phyloP scores from a whole-genome alignment of 2,329 filamentous ascomycete genomes.

The Xenoacremonium recifei region DNA sequence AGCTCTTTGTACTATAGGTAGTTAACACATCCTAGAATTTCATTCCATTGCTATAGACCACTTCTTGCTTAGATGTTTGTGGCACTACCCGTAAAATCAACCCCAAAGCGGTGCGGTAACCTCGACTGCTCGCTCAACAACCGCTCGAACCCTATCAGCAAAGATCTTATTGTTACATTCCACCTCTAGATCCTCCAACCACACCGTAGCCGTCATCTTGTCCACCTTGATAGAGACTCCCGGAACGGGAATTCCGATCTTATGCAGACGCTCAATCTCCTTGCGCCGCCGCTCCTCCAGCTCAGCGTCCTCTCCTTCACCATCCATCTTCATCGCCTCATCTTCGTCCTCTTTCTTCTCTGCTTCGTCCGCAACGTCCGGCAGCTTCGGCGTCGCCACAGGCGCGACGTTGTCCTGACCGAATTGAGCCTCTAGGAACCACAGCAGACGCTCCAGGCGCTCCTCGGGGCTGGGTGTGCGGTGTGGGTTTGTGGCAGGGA shows the following conservation, averaged over 20 bases:
- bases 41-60: background rate
- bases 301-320: slow-evolving; percentile 40
- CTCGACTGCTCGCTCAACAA: slow-evolving; percentile 87
- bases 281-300: slow-evolving; percentile 57
- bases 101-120: slow-evolving; percentile 75
- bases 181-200: slow-evolving; percentile 88
- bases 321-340: slow-evolving; percentile 34
- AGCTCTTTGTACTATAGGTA: slow-evolving; percentile 31
- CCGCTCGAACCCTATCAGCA: slow-evolving; percentile 79
- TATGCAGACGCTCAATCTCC: slow-evolving; percentile 77
- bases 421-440: slow-evolving; percentile 97
- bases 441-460: slow-evolving; percentile 79
- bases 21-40: slow-evolving; percentile 18
- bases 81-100: slow-evolving; percentile 31
- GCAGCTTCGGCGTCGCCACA: slow-evolving; percentile 63
- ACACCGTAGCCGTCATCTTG: slow-evolving; percentile 82
- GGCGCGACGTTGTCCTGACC: slow-evolving; percentile 79
- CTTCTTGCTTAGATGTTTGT: background rate
- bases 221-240: slow-evolving; percentile 86
- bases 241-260: slow-evolving; percentile 84
- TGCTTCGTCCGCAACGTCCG: slow-evolving; percentile 36
- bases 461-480: slow-evolving; percentile 69
- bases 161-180: slow-evolving; percentile 79
- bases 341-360: slow-evolving; percentile 36
- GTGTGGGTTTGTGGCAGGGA: slow-evolving; percentile 65